Evolutionary conservation across 306 rosid species (phyloP).

Genomic region (Trifolium dubium): DNA sequence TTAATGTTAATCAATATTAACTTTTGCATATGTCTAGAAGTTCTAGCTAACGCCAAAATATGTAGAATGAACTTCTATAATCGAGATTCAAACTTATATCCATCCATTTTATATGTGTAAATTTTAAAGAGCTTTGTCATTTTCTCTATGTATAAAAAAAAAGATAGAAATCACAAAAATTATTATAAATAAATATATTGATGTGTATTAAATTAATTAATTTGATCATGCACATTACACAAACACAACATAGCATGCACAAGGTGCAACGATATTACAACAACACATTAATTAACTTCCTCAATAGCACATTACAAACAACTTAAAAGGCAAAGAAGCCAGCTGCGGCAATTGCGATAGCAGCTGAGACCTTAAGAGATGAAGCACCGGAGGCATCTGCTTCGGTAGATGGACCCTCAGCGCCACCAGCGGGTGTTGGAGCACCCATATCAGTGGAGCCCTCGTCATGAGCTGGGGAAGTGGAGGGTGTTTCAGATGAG

Average conservation of each 20-base stretch:
- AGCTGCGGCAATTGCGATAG: not conserved
- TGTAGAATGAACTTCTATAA: no score
- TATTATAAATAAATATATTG: not conserved
- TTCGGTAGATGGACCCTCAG: no score
- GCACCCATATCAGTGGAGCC: not conserved
- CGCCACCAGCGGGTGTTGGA: not conserved
- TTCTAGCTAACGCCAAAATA: no score
- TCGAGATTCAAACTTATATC: no score
- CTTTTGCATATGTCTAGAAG: no score
- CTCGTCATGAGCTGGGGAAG: slow-evolving; percentile 33
- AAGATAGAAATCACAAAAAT: not conserved
- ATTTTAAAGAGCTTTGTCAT: no score
- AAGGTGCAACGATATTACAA: not conserved
- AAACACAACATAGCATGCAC: slow-evolving; percentile 12
- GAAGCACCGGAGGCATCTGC: not conserved
- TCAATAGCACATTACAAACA: not conserved
- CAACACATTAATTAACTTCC: not conserved
- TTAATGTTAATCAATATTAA: no score
- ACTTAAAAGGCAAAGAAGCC: slow-evolving; percentile 7
- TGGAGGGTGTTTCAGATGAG: slow-evolving; percentile 33
- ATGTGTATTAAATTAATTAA: not conserved
- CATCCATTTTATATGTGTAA: no score
- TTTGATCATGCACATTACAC: not conserved
- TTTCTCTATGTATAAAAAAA: no score
- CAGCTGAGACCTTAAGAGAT: not conserved